Conservation (phyloP, 768 basidiomycete species). For the Dendrothele bispora region DNA sequence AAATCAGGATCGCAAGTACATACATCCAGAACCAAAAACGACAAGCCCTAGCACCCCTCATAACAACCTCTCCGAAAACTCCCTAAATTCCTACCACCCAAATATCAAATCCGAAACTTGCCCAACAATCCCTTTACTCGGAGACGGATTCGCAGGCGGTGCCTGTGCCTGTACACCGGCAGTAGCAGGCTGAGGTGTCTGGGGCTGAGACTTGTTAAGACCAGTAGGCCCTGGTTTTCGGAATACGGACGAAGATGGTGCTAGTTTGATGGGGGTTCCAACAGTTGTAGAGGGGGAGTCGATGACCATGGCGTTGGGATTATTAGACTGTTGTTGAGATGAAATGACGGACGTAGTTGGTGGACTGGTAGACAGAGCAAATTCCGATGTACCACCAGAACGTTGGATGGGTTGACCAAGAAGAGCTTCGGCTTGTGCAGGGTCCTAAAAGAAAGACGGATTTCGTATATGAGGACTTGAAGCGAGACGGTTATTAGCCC, state of each 20-base stretch:
- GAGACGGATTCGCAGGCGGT: constrained; percentile 27
- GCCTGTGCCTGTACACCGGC: constrained; percentile 11
- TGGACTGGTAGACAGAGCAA: constrained; percentile 15
- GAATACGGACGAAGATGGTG: constrained; percentile 74
- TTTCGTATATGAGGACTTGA: too few relatives aligned
- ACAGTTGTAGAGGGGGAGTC: constrained; percentile 46
- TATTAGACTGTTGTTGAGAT: constrained; percentile 20
- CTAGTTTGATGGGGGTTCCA: constrained; percentile 72
- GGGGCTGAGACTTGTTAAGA: too few relatives aligned
- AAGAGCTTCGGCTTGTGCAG: constrained; percentile 53
- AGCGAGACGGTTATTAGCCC: constrained; percentile 4
- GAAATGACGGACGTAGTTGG: constrained; percentile 19
- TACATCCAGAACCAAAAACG: too few relatives aligned
- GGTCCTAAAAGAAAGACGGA: constrained; percentile 61
- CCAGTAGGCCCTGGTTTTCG: constrained; percentile 34
- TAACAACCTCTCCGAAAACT: too few relatives aligned
- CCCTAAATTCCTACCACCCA: constrained; percentile 84
- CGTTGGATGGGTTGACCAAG: constrained; percentile 40
- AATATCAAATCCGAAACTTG: constrained; percentile 82
- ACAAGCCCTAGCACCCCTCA: too few relatives aligned
- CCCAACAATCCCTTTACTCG: constrained; percentile 62
- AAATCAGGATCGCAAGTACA: too few relatives aligned
- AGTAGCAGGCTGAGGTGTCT: constrained; percentile 20
- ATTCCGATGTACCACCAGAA: too few relatives aligned
- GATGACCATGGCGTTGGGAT: constrained; percentile 45